Evolutionary conservation across 495 filamentous ascomycete genomes (phyloP).

Genomic region (Lasiosphaeris hirsuta): DNA sequence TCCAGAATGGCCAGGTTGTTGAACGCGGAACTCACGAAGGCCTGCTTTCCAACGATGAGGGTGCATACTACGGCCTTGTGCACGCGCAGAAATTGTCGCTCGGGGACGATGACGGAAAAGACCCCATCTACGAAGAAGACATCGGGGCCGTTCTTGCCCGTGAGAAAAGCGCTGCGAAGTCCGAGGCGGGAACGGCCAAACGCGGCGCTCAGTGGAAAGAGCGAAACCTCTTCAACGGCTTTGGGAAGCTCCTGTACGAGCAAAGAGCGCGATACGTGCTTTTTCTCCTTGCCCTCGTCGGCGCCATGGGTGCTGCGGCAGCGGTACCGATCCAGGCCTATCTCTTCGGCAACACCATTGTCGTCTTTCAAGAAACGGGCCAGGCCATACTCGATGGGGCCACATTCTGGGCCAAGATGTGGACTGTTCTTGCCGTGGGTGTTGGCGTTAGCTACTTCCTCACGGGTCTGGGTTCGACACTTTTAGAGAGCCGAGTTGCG

Average conservation of each 20-base stretch:
- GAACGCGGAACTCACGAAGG: constrained; percentile 67
- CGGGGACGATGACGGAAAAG: constrained; percentile 27
- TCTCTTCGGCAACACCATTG: constrained; percentile 43
- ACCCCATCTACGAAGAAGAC: constrained; percentile 38
- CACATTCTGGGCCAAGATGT: constrained; percentile 50
- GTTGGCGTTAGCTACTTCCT: constrained; percentile 40
- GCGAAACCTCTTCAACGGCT: constrained; percentile 38
- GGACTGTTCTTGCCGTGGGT: constrained; percentile 40
- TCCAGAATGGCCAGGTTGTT: constrained; percentile 56
- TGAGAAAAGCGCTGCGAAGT: constrained; percentile 46
- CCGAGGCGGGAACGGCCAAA: constrained; percentile 24
- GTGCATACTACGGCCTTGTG: constrained; percentile 52
- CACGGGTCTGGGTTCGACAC: constrained; percentile 30
- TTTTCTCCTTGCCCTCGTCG: constrained; percentile 35
- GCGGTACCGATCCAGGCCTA: constrained; percentile 41
- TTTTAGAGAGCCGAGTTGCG: constrained; percentile 40
- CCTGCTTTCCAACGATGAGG: constrained; percentile 53
- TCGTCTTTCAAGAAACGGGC: constrained; percentile 32
- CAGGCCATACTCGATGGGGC: constrained; percentile 26
- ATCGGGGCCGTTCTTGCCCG: constrained; percentile 37
- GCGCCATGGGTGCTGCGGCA: constrained; percentile 38
- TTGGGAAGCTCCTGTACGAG: constrained; percentile 48
- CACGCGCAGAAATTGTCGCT: constrained; percentile 49
- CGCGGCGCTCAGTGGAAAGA: constrained; percentile 30
- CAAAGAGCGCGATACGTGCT: constrained; percentile 37